Conservation (phyloP, 768 basidiomycete species). For the Phylloporus sp. region DNA sequence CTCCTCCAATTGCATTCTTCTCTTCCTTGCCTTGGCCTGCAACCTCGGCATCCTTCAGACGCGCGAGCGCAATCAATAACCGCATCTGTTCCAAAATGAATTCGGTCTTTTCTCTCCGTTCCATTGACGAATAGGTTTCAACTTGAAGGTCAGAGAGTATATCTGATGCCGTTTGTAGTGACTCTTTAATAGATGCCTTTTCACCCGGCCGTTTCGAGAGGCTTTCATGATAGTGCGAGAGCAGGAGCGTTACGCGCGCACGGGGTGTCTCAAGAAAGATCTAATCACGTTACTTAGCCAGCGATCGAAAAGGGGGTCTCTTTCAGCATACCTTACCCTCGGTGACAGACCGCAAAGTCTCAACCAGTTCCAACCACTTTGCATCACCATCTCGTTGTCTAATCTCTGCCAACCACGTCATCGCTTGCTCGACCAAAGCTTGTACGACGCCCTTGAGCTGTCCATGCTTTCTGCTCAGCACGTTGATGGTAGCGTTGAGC, state of each 20-base stretch:
- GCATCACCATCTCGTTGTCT: conserved; percentile 62
- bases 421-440: conserved; percentile 84
- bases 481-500: conserved; percentile 63
- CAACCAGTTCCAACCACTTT: conserved; percentile 82
- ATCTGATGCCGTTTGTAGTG: conserved; percentile 83
- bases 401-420: conserved; percentile 78
- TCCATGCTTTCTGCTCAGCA: conserved; percentile 93
- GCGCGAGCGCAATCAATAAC: conserved; percentile 72
- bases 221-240: conserved; percentile 82
- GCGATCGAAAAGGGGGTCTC: not conserved
- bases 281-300: conserved; percentile 38
- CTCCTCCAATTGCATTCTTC: conserved; percentile 61
- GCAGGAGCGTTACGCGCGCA: conserved; percentile 86
- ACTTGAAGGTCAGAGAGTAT: conserved; percentile 93
- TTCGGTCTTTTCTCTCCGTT: conserved; percentile 95
- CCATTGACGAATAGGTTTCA: conserved; percentile 99
- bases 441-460: conserved; percentile 90
- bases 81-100: conserved; percentile 99
- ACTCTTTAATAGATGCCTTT: conserved; percentile 50
- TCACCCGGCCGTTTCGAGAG: conserved; percentile 47
- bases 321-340: conserved; percentile 82
- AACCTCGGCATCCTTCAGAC: conserved; percentile 66
- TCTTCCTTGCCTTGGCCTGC: conserved; percentile 46
- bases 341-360: conserved; percentile 86
- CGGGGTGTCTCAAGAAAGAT: conserved; percentile 96